phyloP scores from a whole-genome alignment of 176 grass and related monocot genomes.

The Panicum miliaceum region DNA sequence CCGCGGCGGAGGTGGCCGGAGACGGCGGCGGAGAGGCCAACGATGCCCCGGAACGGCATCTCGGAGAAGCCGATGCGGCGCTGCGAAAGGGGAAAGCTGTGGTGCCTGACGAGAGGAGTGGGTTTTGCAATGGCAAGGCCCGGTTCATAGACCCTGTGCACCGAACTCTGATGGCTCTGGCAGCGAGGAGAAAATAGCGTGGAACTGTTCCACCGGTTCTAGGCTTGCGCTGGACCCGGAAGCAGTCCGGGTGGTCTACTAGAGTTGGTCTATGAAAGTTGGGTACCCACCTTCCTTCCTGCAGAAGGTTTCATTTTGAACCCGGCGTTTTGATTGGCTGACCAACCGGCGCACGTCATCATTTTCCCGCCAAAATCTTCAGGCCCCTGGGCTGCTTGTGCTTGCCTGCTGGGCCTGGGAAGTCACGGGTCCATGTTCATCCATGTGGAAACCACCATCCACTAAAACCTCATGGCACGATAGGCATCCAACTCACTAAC shows the following conservation, averaged over 20 bases:
- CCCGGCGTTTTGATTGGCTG: background rate
- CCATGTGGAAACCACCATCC: no score
- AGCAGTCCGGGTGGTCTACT: background rate
- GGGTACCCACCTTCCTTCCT: background rate
- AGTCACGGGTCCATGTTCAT: background rate
- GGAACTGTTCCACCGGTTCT: background rate
- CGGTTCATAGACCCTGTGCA: no score
- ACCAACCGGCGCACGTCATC: background rate
- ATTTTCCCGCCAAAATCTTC: conserved; percentile 3
- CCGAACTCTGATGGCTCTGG: no score
- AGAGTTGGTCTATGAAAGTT: background rate
- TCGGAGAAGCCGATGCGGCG: background rate
- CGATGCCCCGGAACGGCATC: background rate
- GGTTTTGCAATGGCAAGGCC: no score
- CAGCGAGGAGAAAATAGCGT: background rate
- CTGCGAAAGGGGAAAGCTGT: background rate
- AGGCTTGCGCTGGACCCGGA: background rate
- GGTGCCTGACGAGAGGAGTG: no score
- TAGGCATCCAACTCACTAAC: no score
- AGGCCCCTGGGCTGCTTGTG: background rate
- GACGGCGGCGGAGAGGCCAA: background rate
- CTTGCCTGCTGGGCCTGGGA: background rate
- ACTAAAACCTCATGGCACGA: no score
- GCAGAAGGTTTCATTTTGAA: background rate
- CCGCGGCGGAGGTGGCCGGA: background rate